A percentile compares a stretch with the other conserved stretches of the same genome.
Conservation (phyloP, 768 basidiomycete species). For the Leccinum truebloodii region DNA sequence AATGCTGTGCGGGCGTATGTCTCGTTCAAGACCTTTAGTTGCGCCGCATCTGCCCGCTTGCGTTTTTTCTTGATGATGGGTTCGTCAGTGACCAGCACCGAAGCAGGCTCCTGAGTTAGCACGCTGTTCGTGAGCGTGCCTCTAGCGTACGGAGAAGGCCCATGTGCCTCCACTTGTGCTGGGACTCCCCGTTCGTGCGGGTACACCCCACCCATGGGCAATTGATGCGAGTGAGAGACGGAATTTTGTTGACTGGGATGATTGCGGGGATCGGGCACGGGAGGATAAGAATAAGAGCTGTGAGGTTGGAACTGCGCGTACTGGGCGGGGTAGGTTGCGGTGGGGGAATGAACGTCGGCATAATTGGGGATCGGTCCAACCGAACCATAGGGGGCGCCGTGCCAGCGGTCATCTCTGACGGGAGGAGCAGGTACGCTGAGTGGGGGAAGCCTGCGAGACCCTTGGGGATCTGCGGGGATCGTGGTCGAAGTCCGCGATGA, state of each 20-base stretch:
- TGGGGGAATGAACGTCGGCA: constrained; percentile 59
- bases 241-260: constrained; percentile 28
- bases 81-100: constrained; percentile 49
- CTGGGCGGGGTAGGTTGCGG: constrained; percentile 58
- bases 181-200: constrained; percentile 38
- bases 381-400: constrained; percentile 39
- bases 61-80: constrained; percentile 86
- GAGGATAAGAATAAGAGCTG: constrained; percentile 33
- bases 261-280: constrained; percentile 39
- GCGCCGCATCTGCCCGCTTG: constrained; percentile 79
- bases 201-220: constrained; percentile 29
- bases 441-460: constrained; percentile 61
- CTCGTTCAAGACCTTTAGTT: constrained; percentile 79
- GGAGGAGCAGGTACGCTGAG: constrained; percentile 43
- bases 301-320: constrained; percentile 50
- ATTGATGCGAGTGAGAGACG: constrained; percentile 30
- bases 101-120: constrained; percentile 36
- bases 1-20: constrained; percentile 82
- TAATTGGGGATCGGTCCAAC: constrained; percentile 38
- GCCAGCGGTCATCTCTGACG: constrained; percentile 54
- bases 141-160: constrained; percentile 55
- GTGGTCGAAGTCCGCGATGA: constrained; percentile 51
- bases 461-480: constrained; percentile 47
- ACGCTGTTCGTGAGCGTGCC: constrained; percentile 31
- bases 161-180: constrained; percentile 40